Conservation (phyloP, 495 filamentous ascomycete species). For the Hypoxylon fuscum region DNA sequence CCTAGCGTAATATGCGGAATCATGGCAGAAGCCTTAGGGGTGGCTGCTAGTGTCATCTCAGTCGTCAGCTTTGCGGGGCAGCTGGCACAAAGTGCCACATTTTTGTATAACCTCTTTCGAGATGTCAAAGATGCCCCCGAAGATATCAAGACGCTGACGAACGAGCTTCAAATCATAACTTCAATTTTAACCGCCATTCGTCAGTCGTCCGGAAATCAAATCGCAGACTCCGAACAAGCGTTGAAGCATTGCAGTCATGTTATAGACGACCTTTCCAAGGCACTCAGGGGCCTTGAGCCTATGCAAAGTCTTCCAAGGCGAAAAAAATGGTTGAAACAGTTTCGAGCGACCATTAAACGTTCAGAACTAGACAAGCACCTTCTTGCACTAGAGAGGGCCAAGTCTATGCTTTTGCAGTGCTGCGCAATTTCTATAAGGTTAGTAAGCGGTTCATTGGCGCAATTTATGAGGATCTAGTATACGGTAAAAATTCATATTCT, state of each 20-base stretch:
- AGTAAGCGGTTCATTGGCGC: neutral
- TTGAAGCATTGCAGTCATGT: neutral
- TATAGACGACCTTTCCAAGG: neutral
- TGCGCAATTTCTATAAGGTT: neutral
- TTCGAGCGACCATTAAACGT: neutral
- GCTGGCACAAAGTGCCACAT: neutral
- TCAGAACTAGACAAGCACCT: neutral
- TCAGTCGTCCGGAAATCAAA: neutral
- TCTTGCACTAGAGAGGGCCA: neutral
- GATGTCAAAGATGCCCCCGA: neutral
- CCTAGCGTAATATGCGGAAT: too few species aligned
- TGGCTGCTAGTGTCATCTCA: neutral
- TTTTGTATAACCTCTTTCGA: neutral
- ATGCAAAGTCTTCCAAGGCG: neutral
- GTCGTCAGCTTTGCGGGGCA: neutral
- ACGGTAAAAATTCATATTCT: too few species aligned
- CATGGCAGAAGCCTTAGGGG: neutral
- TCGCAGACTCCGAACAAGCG: neutral
- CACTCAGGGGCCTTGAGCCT: neutral
- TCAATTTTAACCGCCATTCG: neutral
- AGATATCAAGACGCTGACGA: neutral
- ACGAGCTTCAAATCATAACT: neutral
- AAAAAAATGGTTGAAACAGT: neutral
- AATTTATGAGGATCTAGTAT: too few species aligned
- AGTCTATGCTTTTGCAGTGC: neutral